These are phyloP conservation scores for Lyophyllum decastes DNA, from an alignment of 768 basidiomycete species.

Conservation along the genomic window DNA sequence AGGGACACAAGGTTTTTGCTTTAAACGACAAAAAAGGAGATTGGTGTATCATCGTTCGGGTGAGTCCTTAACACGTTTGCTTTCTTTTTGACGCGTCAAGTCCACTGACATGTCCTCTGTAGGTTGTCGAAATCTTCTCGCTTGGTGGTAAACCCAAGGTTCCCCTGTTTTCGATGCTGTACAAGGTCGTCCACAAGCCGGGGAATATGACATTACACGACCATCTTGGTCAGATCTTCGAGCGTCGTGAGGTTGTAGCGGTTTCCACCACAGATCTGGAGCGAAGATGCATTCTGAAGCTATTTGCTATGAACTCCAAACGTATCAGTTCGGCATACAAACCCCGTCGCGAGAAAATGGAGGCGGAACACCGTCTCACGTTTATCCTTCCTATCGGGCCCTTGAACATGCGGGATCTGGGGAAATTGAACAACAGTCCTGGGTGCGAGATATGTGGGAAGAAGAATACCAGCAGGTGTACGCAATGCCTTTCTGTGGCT, in stretches of 20 bases:
- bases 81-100: not conserved
- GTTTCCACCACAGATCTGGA: conserved; percentile 28
- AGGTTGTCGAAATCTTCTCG: conserved; percentile 27
- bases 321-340: conserved; percentile 26
- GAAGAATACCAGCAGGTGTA: conserved; percentile 31
- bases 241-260: not conserved
- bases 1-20: conserved; percentile 17
- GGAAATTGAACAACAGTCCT: conserved; percentile 30
- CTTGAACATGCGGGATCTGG: conserved; percentile 35
- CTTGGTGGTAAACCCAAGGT: conserved; percentile 17
- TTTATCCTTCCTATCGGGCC: conserved; percentile 40
- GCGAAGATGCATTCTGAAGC: conserved; percentile 31
- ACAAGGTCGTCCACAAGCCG: conserved; percentile 24
- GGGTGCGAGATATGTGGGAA: conserved; percentile 43
- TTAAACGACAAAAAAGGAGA: conserved; percentile 18
- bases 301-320: conserved; percentile 33
- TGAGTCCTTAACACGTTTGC: conserved; percentile 7
- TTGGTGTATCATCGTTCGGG: conserved; percentile 26
- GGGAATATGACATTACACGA: conserved; percentile 16
- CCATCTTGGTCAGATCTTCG: conserved; percentile 12
- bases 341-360: conserved; percentile 18
- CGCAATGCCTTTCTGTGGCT: conserved; percentile 31
- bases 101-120: not conserved
- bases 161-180: conserved; percentile 27
- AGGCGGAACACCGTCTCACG: conserved; percentile 25